Conservation (phyloP, 2,329 filamentous ascomycete species). For the Teratosphaeria epicoccoides region DNA sequence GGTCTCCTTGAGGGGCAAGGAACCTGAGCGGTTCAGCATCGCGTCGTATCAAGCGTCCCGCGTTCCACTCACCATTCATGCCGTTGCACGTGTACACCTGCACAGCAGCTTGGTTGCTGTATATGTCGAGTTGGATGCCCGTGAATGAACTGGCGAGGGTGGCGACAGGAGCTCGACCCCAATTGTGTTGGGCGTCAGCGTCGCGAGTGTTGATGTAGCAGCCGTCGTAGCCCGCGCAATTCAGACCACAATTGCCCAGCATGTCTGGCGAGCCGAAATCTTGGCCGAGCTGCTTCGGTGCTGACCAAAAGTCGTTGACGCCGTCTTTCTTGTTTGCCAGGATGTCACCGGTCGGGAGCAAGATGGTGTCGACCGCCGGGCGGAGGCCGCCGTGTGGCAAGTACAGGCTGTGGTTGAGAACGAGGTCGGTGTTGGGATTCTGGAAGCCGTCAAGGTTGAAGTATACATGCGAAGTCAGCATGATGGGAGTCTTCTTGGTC, state of each 20-base stretch:
- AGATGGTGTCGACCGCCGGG: conserved; percentile 50
- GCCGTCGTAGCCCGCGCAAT: conserved; percentile 77
- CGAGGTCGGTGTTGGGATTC: conserved; percentile 55
- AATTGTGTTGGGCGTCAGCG: conserved; percentile 49
- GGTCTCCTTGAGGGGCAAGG: conserved; percentile 55
- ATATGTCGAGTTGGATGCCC: conserved; percentile 74
- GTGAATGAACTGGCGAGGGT: conserved; percentile 62
- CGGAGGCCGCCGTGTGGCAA: conserved; percentile 62
- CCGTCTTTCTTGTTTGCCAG: conserved; percentile 55
- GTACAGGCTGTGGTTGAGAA: conserved; percentile 60
- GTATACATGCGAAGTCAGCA: conserved; percentile 56
- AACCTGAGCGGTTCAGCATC: too few species aligned
- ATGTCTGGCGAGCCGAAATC: conserved; percentile 54
- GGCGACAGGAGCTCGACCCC: conserved; percentile 52
- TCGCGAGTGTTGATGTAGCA: conserved; percentile 59
- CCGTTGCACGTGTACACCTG: conserved; percentile 79
- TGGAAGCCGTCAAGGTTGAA: conserved; percentile 74
- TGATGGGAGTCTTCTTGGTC: conserved; percentile 69
- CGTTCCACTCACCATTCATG: conserved; percentile 55
- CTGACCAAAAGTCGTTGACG: conserved; percentile 73
- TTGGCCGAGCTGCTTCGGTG: conserved; percentile 67
- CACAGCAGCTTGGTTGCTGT: conserved; percentile 73
- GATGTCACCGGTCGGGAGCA: conserved; percentile 48
- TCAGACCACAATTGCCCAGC: conserved; percentile 63
- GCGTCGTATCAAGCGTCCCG: too few species aligned